phyloP scores from a whole-genome alignment of 2,329 filamentous ascomycete species.

The Alternaria panax region DNA sequence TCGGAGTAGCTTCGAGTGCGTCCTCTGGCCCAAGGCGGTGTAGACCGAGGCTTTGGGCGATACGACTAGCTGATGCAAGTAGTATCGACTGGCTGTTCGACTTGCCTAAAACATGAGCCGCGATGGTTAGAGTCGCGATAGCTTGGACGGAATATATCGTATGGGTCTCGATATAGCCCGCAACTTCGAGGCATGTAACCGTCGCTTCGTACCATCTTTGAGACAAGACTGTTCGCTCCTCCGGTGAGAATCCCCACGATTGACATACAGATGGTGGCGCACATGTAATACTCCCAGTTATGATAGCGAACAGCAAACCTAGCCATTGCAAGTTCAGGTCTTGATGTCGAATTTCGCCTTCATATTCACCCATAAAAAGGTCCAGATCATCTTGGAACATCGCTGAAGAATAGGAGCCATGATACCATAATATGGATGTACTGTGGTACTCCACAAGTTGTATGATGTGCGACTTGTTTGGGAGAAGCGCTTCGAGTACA shows the following conservation, averaged over 20 bases:
- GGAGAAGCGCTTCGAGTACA: slow-evolving; percentile 45
- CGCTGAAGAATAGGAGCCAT: slow-evolving; percentile 45
- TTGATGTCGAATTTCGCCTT: slow-evolving; percentile 43
- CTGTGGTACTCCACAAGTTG: slow-evolving; percentile 48
- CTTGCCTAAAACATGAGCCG: slow-evolving; percentile 56
- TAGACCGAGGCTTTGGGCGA: slow-evolving; percentile 57
- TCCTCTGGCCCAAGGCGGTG: slow-evolving; percentile 48
- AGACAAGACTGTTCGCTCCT: slow-evolving; percentile 50
- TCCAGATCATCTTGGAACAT: slow-evolving; percentile 14
- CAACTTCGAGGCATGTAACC: slow-evolving; percentile 53
- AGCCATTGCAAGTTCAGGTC: slow-evolving; percentile 55
- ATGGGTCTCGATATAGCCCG: slow-evolving; percentile 50
- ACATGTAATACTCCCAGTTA: slow-evolving; percentile 53
- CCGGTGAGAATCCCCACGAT: slow-evolving; percentile 52
- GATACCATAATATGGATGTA: slow-evolving; percentile 49
- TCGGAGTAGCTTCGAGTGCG: background rate
- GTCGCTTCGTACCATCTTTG: slow-evolving; percentile 55
- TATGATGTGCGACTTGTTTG: slow-evolving; percentile 10
- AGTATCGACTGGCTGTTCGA: slow-evolving; percentile 56
- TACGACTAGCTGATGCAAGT: slow-evolving; percentile 55
- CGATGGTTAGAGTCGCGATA: slow-evolving; percentile 55
- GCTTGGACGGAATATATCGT: slow-evolving; percentile 55
- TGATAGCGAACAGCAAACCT: slow-evolving; percentile 52
- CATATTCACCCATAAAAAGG: slow-evolving; percentile 33
- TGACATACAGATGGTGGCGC: slow-evolving; percentile 39